phyloP scores from a whole-genome alignment of 1,284 basidiomycete genomes.

The Porphyrellus sp. region DNA sequence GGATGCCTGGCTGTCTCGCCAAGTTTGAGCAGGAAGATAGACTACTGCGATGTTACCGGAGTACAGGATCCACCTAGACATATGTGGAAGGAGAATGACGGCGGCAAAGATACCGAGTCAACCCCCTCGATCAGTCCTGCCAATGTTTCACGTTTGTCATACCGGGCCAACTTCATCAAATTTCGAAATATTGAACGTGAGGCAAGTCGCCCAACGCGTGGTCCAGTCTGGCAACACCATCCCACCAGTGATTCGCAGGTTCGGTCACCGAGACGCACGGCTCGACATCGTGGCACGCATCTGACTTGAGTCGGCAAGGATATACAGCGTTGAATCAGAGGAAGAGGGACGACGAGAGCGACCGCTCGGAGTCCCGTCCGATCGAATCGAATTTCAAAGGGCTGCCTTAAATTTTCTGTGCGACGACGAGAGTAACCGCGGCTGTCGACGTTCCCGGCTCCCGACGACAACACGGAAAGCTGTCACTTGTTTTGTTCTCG shows the following conservation, averaged over 20 bases:
- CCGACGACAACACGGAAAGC: conserved; percentile 30
- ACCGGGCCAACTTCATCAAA: conserved; percentile 2
- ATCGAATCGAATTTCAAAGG: conserved; percentile 33
- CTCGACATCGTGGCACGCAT: background rate
- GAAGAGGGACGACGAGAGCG: conserved; percentile 12
- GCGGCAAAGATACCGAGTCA: conserved; percentile 26
- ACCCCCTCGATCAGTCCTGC: conserved; percentile 34
- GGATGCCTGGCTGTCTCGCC: conserved; percentile 4
- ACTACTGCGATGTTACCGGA: conserved; percentile 29
- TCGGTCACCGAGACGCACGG: background rate
- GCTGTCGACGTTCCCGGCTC: conserved; percentile 24
- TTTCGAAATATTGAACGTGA: conserved; percentile 14
- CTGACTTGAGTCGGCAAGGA: conserved; percentile 4
- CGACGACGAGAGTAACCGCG: conserved; percentile 25
- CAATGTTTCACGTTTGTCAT: conserved; percentile 39
- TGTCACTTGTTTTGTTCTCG: conserved; percentile 16
- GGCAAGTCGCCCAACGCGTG: background rate
- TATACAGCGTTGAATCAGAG: conserved; percentile 1
- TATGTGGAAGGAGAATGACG: conserved; percentile 27
- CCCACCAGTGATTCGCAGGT: conserved; percentile 4
- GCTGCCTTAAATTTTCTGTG: conserved; percentile 24
- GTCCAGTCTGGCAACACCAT: background rate
- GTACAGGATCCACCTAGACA: conserved; percentile 27
- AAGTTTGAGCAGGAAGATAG: conserved; percentile 24
- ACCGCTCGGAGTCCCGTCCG: conserved; percentile 4